Evolutionary conservation across 352 stramenopile species (phyloP), one percentile per base, ranked within the genome.

Genomic region (Aphanomyces cochlioides): DNA sequence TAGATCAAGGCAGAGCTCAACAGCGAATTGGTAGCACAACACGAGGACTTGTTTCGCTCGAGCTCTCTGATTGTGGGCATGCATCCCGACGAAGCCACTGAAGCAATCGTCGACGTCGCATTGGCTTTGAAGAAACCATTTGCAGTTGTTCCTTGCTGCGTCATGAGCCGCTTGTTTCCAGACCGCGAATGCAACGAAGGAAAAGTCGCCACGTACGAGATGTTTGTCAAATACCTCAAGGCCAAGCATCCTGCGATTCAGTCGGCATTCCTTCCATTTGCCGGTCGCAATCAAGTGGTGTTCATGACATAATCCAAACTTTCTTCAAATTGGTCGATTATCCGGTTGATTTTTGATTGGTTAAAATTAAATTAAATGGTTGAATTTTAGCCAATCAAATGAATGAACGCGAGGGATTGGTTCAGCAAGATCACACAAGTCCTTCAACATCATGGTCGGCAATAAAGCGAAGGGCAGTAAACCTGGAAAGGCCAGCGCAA

Each of bases 61-160:
- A 90, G 87, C 64, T 95, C 90, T 8, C 38, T 97, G 28, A 77
- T 98, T 34, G 79, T 98, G 43, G 95, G 95, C 12, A 98, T 98
- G 87, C 95, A 98, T 72, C 93, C 95, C 38, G 96, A 99, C 77
- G 92, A 96, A 68, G 96, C 96, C 5, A 98, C 96, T 0, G 96
- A 98, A 77, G 89, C 87, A 34, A 98, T 98, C 71, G 93, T 98
- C 1, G 89, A 98, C 74, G 82, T 88, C 36, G 94, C 94, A 19
- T 74, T 98, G 21, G 56, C 75, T 12, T 84, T 94, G 57, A 50
- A 76, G 8, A 98, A 97, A 65, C 90, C 94, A 0, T 98, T 98
- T 79, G 93, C 96, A 5, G 87, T 99, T 56, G 94, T 98, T 41
- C 96, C 96, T 19, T 99, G 96, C 66, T 98, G 96, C 71, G 95